Evolutionary conservation across 2,329 filamentous ascomycete genomes (phyloP).

Genomic region (Chalaropsis ovoidea): DNA sequence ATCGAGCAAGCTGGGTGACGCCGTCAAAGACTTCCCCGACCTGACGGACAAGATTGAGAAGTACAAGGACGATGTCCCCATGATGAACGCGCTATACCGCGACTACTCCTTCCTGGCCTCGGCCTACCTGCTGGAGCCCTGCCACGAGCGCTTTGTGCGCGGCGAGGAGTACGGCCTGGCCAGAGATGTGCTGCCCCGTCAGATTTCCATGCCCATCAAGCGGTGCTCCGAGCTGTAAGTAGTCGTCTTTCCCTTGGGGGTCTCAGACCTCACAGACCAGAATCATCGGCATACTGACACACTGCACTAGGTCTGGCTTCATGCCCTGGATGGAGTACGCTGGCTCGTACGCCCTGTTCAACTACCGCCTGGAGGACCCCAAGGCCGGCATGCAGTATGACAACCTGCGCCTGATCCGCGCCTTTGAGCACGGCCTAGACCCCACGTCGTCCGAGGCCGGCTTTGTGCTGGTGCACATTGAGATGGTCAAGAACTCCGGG

Average conservation of each 20-base stretch:
- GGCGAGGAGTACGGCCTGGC: slow-evolving; percentile 70
- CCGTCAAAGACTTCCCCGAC: slow-evolving; percentile 67
- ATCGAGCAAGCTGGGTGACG: slow-evolving; percentile 59
- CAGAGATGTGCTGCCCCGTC: slow-evolving; percentile 59
- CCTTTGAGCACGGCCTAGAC: slow-evolving; percentile 83
- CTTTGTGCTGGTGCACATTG: slow-evolving; percentile 90
- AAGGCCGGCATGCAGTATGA: slow-evolving; percentile 48
- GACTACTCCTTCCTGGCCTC: slow-evolving; percentile 89
- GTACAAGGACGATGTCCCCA: slow-evolving; percentile 60
- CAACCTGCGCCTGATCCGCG: slow-evolving; percentile 74
- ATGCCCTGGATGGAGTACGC: slow-evolving; percentile 88
- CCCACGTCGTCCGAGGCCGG: slow-evolving; percentile 82
- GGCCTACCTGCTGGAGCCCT: slow-evolving; percentile 83
- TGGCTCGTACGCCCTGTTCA: slow-evolving; percentile 58
- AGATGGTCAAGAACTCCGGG: slow-evolving; percentile 85
- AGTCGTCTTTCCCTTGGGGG: not conserved
- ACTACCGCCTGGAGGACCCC: slow-evolving; percentile 53
- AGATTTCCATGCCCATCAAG: slow-evolving; percentile 71
- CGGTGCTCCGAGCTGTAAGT: slow-evolving; percentile 77
- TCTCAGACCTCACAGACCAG: too few species aligned
- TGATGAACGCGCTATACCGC: slow-evolving; percentile 78
- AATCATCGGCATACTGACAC: slow-evolving; percentile 9
- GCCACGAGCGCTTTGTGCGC: slow-evolving; percentile 62
- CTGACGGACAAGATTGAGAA: slow-evolving; percentile 62
- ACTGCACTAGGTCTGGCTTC: slow-evolving; percentile 49